Evolutionary conservation across 352 stramenopile species (phyloP), one percentile per base, ranked within the genome.

Genomic region (Globisporangium acanthophoron): DNA sequence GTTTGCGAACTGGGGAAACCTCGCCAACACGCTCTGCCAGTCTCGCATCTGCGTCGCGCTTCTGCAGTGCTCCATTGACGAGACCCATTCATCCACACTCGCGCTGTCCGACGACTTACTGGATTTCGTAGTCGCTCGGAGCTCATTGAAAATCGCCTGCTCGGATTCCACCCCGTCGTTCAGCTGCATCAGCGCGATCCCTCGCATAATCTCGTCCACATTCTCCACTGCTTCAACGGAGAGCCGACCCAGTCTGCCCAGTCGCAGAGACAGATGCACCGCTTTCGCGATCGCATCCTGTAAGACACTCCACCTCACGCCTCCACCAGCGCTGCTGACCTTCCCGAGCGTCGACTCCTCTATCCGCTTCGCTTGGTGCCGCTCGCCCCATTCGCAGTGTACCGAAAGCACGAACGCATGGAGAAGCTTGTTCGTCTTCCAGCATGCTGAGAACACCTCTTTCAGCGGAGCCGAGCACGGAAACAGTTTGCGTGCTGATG

Each of bases 321-420:
- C 85, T 46, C 77, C 81, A 44, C 77, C 77, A 46, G 68, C 56
- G 39, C 70, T 83, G 51, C 70, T 84, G 47, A 80, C 74, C 31
- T 89, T 85, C 7, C 85, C 85, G 9, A 92, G 65, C 7, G 85
- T 92, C 11, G 67, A 60, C 62, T 92, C 85, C 77, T 94, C 79
- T 31, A 77, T 63, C 63, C 76, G 65, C 24, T 78, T 86, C n/a
- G 75, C 80, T n/a, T 84, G 73, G 41, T 91, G 66, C 15, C 62
- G 69, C 59, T 91, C 80, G 4, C 72, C 79, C 71, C 77, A 88
- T 5, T 65, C 67, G 48, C 80, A 92, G 31, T 92, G 78, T 11
- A 88, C 70, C 50, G 70, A 71, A 18, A 94, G 41, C 12, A 92
- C 67, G 47, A 85, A 94, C n/a, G 70, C 78, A 62, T 92, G 85